Base-by-base conservation (phyloP, 306 rosid species). In the Sechiopsis laciniata region DNA sequence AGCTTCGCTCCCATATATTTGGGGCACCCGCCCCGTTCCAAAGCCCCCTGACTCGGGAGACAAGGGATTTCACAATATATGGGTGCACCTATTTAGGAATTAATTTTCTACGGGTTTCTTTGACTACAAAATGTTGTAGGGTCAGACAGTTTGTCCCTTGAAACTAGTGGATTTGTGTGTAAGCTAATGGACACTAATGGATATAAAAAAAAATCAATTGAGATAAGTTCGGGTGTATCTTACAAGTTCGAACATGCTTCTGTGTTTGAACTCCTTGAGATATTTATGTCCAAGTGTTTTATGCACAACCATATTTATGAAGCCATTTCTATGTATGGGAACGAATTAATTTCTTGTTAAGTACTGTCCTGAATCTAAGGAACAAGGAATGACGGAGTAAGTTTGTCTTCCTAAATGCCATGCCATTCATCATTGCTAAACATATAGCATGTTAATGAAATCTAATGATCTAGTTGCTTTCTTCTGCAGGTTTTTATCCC, bases 401-500 rank as follows among this genome's bases (percentile, higher is more conserved):
- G 68, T 16, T 62, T 56, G 21, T 56, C n/a, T 29, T 62, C 11
- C 48, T 62, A 32, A 26, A 62, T 32, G 45, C 48, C 32, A n/a
- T 24, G 3, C 68, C 68, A 62, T 32, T 62, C n/a, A n/a, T 26
- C 29, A 16, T 32, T 62, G 50, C 22, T 32, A 29, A 29, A 60
- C 19, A 26, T 32, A 3, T 32, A 3, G 24, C 24, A 26, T 37
- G 16, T 26, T 42, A 40, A 11, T 37, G 54, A 57, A 57, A 40
- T 40, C 29, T 65, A 65, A 40, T 65, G 10, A 17, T 66, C 17
- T 66, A 45, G 72, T 73, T 75, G 15, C 24, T 53, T 76, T 40
- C 21, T 19, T 77, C 56, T 76, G 65, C 85, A 82, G 85, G 85
- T 82, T 65, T 82, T 82, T 75, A 76, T 78, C 45, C 29, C 80